Percentiles rank a stretch among this genome's conserved stretches.
phyloP scores from a whole-genome alignment of 202 grass and related monocot genomes.

The Schoenoplectus tabernaemontani region DNA sequence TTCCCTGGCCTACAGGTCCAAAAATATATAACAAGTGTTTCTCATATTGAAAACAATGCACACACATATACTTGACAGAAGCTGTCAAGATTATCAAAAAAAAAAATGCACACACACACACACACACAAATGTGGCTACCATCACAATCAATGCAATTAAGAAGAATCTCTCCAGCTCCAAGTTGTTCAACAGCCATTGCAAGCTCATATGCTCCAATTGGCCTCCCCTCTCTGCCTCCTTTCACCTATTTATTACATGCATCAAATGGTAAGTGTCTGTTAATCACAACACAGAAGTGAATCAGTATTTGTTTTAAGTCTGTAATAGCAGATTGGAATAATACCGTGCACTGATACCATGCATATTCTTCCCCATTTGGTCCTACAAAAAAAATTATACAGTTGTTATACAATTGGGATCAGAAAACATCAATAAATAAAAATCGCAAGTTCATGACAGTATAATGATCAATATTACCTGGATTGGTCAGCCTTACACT shows the following conservation, averaged over 20 bases:
- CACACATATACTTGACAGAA: too few species aligned
- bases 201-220: conserved; percentile 93
- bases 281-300: neutral
- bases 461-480: conserved; percentile 39
- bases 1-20: conserved; percentile 64
- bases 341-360: conserved; percentile 98
- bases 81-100: too few species aligned
- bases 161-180: conserved; percentile 86
- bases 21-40: neutral
- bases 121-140: conserved; percentile 31
- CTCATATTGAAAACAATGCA: neutral
- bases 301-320: neutral
- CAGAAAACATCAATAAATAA: conserved; percentile 12
- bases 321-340: neutral
- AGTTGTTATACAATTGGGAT: conserved; percentile 29
- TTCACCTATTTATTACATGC: conserved; percentile 45
- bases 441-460: neutral
- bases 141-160: conserved; percentile 98
- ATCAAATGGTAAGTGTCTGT: neutral
- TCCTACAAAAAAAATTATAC: conserved; percentile 36
- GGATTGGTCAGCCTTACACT: conserved; percentile 57
- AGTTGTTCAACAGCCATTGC: conserved; percentile 91
- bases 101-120: neutral
- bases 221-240: conserved; percentile 72
- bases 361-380: conserved; percentile 86